A percentile compares a stretch with the other conserved stretches of the same genome.
phyloP scores from a whole-genome alignment of 495 filamentous ascomycete species.

The Penicillium lividum region DNA sequence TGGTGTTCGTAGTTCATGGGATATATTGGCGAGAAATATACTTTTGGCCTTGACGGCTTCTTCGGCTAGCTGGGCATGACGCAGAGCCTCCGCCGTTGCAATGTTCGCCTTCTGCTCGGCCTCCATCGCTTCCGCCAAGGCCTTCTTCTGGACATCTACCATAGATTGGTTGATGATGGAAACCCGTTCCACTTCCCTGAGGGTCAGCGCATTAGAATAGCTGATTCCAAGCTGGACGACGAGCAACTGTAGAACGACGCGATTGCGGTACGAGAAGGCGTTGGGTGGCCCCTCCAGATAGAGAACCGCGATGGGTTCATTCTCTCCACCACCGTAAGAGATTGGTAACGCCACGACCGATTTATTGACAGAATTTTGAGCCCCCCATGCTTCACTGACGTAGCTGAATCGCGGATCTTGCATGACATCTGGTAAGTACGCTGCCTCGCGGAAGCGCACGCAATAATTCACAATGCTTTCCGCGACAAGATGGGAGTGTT shows the following conservation, averaged over 20 bases:
- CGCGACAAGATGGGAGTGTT: conserved; percentile 61
- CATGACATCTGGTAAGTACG: conserved; percentile 75
- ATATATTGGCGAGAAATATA: conserved; percentile 87
- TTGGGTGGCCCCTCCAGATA: conserved; percentile 61
- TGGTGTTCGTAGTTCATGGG: conserved; percentile 77
- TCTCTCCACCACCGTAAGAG: conserved; percentile 44
- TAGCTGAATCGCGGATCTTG: conserved; percentile 82
- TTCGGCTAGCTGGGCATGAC: conserved; percentile 79
- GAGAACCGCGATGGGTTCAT: conserved; percentile 73
- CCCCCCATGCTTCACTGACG: conserved; percentile 65
- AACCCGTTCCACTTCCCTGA: conserved; percentile 72
- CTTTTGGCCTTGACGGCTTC: conserved; percentile 85
- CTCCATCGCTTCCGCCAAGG: conserved; percentile 61
- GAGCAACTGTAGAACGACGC: conserved; percentile 76
- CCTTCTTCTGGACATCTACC: conserved; percentile 77
- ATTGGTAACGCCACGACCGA: conserved; percentile 23
- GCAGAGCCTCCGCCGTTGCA: conserved; percentile 74
- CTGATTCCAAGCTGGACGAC: conserved; percentile 85
- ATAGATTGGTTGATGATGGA: conserved; percentile 76
- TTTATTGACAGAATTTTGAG: conserved; percentile 77
- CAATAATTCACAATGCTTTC: conserved; percentile 76
- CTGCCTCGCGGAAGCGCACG: conserved; percentile 72
- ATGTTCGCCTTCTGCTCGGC: conserved; percentile 76
- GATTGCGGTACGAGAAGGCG: conserved; percentile 79
- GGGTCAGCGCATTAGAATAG: conserved; percentile 76